phyloP scores from a whole-genome alignment of 2,329 filamentous ascomycete genomes.

The Drechslera avenae region DNA sequence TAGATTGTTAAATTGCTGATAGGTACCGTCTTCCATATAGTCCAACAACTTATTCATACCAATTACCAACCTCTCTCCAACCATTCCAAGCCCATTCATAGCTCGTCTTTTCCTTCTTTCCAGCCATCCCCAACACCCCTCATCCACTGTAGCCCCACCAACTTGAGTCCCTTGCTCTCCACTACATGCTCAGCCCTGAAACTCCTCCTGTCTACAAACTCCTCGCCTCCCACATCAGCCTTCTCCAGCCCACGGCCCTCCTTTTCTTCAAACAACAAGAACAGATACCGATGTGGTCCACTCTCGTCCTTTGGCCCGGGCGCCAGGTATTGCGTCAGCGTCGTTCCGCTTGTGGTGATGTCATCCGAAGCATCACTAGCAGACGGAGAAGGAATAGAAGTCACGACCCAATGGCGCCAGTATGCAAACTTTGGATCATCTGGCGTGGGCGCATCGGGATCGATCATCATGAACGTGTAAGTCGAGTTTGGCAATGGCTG shows the following conservation, averaged over 20 bases:
- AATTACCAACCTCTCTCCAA: too few species aligned
- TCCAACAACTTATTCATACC: too few species aligned
- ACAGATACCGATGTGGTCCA: constrained; percentile 44
- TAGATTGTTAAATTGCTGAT: too few species aligned
- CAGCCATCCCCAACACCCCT: constrained; percentile 46
- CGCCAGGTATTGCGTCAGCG: constrained; percentile 40
- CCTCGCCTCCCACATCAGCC: constrained; percentile 42
- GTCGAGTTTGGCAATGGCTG: constrained; percentile 16
- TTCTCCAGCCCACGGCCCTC: constrained; percentile 27
- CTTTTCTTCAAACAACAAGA: constrained; percentile 39
- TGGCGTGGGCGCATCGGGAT: constrained; percentile 62
- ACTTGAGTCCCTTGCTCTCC: constrained; percentile 31
- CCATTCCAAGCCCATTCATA: constrained; percentile 1
- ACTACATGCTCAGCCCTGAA: constrained; percentile 34
- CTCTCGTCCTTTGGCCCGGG: constrained; percentile 45
- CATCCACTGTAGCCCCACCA: constrained; percentile 47
- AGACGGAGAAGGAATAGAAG: constrained; percentile 15
- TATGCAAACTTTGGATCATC: constrained; percentile 61
- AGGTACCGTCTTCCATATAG: too few species aligned
- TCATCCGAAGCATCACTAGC: background rate
- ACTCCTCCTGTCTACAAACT: constrained; percentile 43
- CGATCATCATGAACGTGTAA: constrained; percentile 58
- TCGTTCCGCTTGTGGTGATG: constrained; percentile 22
- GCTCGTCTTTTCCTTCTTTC: constrained; percentile 25
- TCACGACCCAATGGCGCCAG: constrained; percentile 61